Conservation (phyloP, 1,284 basidiomycete genomes). For the Boletellus dicymbophilus region DNA sequence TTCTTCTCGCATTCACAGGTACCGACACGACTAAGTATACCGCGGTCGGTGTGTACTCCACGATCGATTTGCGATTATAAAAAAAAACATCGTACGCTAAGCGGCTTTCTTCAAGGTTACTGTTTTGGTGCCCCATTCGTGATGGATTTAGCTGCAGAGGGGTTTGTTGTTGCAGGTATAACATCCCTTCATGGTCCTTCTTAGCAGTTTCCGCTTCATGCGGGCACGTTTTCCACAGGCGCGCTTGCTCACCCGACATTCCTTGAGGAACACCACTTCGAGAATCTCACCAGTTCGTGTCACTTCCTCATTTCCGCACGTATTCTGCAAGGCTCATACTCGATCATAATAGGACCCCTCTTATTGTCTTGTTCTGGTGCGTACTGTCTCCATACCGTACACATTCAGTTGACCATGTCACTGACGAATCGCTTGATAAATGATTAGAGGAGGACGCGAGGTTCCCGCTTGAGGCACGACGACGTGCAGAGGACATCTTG, state of each 20-base stretch:
- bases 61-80: too few relatives aligned
- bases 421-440: not conserved
- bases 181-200: not conserved
- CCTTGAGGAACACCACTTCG: slow-evolving; percentile 54
- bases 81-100: too few relatives aligned
- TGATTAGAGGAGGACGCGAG: slow-evolving; percentile 26
- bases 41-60: slow-evolving; percentile 40
- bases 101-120: too few relatives aligned
- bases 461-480: slow-evolving; percentile 22
- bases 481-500: slow-evolving; percentile 32
- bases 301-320: not conserved
- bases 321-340: too few relatives aligned
- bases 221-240: slow-evolving; percentile 36
- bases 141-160: slow-evolving; percentile 43
- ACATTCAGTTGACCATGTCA: not conserved
- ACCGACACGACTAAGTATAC: slow-evolving; percentile 30
- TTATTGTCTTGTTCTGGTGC: slow-evolving; percentile 53
- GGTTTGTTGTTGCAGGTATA: slow-evolving; percentile 46
- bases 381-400: too few relatives aligned
- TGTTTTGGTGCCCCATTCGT: slow-evolving; percentile 59
- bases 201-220: too few relatives aligned
- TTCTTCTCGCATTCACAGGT: too few relatives aligned
- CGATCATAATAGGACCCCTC: slow-evolving; percentile 44
- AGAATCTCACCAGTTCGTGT: slow-evolving; percentile 41
- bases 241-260: slow-evolving; percentile 57